These are phyloP conservation scores for Aquilaria yunnanensis DNA, from an alignment of 345 rosid genomes.

Conservation along the genomic window DNA sequence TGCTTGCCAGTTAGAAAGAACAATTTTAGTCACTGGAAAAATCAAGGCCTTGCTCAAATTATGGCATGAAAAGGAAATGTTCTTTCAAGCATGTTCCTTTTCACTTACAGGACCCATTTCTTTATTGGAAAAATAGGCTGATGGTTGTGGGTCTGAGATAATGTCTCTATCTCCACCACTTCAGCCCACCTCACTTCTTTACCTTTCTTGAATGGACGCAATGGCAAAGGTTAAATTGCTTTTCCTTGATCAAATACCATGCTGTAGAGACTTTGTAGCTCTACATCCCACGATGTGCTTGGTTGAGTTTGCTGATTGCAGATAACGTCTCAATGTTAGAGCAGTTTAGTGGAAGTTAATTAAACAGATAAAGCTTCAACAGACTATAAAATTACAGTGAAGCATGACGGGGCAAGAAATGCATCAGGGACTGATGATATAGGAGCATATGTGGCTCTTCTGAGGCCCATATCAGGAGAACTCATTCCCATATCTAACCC, in stretches of 20 bases:
- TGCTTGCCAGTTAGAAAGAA: slow-evolving; percentile 13
- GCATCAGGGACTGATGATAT: slow-evolving; percentile 39
- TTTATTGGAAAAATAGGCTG: slow-evolving; percentile 24
- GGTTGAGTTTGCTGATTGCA: slow-evolving; percentile 46
- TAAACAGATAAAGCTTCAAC: not conserved
- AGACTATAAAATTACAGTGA: slow-evolving; percentile 32
- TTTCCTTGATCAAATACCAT: slow-evolving; percentile 46
- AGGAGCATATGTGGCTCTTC: slow-evolving; percentile 43
- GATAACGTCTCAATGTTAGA: not conserved
- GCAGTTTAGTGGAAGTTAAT: not conserved
- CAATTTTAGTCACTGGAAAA: slow-evolving; percentile 14
- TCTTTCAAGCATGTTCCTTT: slow-evolving; percentile 11
- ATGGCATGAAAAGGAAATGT: slow-evolving; percentile 13
- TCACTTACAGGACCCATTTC: slow-evolving; percentile 19
- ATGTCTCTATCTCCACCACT: slow-evolving; percentile 24
- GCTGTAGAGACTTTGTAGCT: slow-evolving; percentile 54
- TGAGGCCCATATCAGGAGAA: slow-evolving; percentile 36
- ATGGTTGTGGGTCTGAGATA: slow-evolving; percentile 26
- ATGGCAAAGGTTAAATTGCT: slow-evolving; percentile 23
- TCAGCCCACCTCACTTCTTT: slow-evolving; percentile 24
- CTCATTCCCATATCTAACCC: slow-evolving; percentile 44
- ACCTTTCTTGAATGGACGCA: slow-evolving; percentile 30
- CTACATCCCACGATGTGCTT: slow-evolving; percentile 56
- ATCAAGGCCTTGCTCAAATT: slow-evolving; percentile 15
- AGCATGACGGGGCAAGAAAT: slow-evolving; percentile 38